Conservation (phyloP, 495 filamentous ascomycete species). For the Clavariopsis aquatica region DNA sequence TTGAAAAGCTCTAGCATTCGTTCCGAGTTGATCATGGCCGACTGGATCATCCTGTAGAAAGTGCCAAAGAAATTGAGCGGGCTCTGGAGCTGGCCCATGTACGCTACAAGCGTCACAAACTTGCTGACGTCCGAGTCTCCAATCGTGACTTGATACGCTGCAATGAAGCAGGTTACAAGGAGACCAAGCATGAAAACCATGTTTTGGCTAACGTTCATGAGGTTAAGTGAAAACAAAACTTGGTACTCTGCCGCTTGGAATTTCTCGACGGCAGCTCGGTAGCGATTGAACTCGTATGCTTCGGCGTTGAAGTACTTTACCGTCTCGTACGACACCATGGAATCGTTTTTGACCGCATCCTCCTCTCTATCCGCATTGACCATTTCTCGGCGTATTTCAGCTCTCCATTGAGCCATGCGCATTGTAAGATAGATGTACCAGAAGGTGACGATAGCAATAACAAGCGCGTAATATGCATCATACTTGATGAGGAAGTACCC, state of each 20-base stretch:
- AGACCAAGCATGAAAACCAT: slow-evolving; percentile 90
- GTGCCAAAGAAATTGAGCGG: slow-evolving; percentile 98
- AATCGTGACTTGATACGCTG: slow-evolving; percentile 82
- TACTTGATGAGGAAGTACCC: slow-evolving; percentile 78
- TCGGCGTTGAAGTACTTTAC: slow-evolving; percentile 99
- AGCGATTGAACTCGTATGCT: slow-evolving; percentile 85
- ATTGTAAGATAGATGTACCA: slow-evolving; percentile 94
- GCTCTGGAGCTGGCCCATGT: slow-evolving; percentile 88
- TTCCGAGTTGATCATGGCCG: slow-evolving; percentile 95
- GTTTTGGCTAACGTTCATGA: slow-evolving; percentile 94
- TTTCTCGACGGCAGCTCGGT: slow-evolving; percentile 72
- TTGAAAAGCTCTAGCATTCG: slow-evolving; percentile 94
- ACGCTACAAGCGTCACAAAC: slow-evolving; percentile 80
- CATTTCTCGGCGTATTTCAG: slow-evolving; percentile 87
- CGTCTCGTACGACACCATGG: slow-evolving; percentile 95
- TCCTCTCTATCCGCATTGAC: slow-evolving; percentile 91
- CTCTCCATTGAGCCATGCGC: slow-evolving; percentile 90
- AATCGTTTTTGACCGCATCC: slow-evolving; percentile 97
- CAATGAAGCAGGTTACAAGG: slow-evolving; percentile 78
- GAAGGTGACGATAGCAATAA: slow-evolving; percentile 89
- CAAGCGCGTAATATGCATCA: slow-evolving; percentile 89
- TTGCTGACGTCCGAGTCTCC: slow-evolving; percentile 70
- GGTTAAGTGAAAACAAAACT: slow-evolving; percentile 80
- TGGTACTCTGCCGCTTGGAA: slow-evolving; percentile 87
- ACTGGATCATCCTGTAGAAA: slow-evolving; percentile 95